phyloP scores from a whole-genome alignment of 495 filamentous ascomycete species.

The Hypoxylon crocopeplum region DNA sequence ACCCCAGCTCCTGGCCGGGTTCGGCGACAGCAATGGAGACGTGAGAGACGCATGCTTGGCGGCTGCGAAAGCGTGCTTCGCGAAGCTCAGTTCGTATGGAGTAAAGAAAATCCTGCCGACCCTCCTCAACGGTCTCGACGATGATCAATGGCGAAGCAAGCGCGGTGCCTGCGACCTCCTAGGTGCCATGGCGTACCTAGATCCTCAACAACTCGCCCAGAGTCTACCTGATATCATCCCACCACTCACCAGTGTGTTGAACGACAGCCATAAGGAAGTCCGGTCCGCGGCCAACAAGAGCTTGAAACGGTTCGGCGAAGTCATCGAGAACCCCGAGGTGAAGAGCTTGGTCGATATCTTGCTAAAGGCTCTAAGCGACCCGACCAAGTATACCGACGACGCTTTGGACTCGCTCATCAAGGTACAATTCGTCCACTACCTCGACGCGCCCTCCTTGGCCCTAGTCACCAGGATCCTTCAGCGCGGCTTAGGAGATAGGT shows the following conservation, averaged over 20 bases:
- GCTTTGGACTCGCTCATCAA: conserved; percentile 94
- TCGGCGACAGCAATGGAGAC: conserved; percentile 86
- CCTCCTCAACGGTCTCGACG: conserved; percentile 89
- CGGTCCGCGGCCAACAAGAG: conserved; percentile 89
- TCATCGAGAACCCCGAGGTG: conserved; percentile 97
- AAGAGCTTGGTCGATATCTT: conserved; percentile 88
- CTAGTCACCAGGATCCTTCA: conserved; percentile 94
- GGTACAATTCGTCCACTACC: conserved; percentile 92
- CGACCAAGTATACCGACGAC: conserved; percentile 96
- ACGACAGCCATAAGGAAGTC: conserved; percentile 98
- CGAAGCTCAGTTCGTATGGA: conserved; percentile 90
- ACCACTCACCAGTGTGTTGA: conserved; percentile 88
- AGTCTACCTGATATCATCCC: conserved; percentile 97
- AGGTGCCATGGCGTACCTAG: conserved; percentile 97
- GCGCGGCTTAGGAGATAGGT: conserved; percentile 87
- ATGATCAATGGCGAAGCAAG: conserved; percentile 96
- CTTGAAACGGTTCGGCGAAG: conserved; percentile 95
- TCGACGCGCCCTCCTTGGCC: conserved; percentile 93
- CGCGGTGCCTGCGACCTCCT: conserved; percentile 96
- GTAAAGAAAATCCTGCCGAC: conserved; percentile 94
- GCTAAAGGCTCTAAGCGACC: conserved; percentile 95
- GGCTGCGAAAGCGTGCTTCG: conserved; percentile 92
- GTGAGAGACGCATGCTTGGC: conserved; percentile 93
- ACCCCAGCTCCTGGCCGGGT: conserved; percentile 84
- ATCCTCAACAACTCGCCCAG: conserved; percentile 89